Base-by-base conservation (phyloP, 768 basidiomycete species). In the Hirschioporus abietinus region DNA sequence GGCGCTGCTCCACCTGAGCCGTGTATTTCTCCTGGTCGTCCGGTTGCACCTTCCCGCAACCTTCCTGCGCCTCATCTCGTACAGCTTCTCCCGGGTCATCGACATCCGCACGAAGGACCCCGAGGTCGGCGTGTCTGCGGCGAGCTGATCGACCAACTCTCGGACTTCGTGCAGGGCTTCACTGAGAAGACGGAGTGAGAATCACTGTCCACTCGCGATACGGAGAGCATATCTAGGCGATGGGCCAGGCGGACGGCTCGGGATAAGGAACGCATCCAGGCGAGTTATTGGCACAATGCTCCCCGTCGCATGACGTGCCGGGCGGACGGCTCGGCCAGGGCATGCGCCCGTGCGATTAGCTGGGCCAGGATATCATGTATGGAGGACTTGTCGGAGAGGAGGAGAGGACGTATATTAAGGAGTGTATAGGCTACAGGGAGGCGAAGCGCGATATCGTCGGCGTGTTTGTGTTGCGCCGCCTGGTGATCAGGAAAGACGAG, bases 181-280 rank as follows among this genome's bases (percentile, higher is more conserved):
- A 78, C 87, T 1, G 76, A 78, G 18, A 82, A 81, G 71, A 74
- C 76, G 23, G 89, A 92, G 67, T 90, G 80, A 71, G 80, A 84
- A 3, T 67, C 70, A 1, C 74, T 87, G 6, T 35, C 30, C 79
- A 0, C 42, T 66, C 1, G 64, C 58, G n/a, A 77, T 76, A 17
- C 83, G 67, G 78, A 78, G 0, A 73, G 77, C 10, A n/a, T n/a
- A 78, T 91, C 15, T 77, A 77, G 58, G 77, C 81, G 85, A 84
- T 62, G 90, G 87, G 1, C 91, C 92, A 0, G 92, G 92, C 0
- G 92, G 90, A 0, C 76, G 76, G 58, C 81, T 93, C 3, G n/a
- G n/a, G n/a, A n/a, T n/a, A n/a, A n/a, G n/a, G n/a, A n/a, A n/a
- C n/a, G n/a, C n/a, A n/a, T n/a, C n/a, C n/a, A n/a, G n/a, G n/a